Conservation (phyloP, 2,329 filamentous ascomycete genomes). For the Parafenestella ontariensis region DNA sequence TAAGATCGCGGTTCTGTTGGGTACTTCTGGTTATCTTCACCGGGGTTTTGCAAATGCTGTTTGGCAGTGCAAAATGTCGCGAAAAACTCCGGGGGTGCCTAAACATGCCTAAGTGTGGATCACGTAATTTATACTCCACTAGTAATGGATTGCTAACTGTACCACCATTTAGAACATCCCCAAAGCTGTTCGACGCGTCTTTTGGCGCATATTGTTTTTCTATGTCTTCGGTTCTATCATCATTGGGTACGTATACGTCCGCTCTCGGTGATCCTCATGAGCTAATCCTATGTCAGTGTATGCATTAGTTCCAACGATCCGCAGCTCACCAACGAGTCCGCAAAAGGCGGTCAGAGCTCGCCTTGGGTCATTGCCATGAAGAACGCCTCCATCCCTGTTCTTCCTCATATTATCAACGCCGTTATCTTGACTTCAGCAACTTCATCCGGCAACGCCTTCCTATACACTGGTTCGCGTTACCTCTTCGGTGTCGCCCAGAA, state of each 20-base stretch:
- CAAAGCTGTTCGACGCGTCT: constrained; percentile 62
- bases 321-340: constrained; percentile 56
- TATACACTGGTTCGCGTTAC: constrained; percentile 63
- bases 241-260: constrained; percentile 52
- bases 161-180: constrained; percentile 51
- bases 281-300: constrained; percentile 40
- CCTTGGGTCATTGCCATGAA: constrained; percentile 69
- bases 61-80: not conserved
- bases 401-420: constrained; percentile 78
- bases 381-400: constrained; percentile 69
- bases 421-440: constrained; percentile 76
- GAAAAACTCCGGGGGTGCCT: too few species aligned
- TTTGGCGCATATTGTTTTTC: constrained; percentile 64
- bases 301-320: constrained; percentile 63
- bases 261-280: not conserved
- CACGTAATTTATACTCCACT: too few species aligned
- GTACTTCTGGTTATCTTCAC: too few species aligned
- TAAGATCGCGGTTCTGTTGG: too few species aligned
- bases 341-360: constrained; percentile 44
- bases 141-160: not conserved
- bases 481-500: constrained; percentile 60
- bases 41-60: too few species aligned
- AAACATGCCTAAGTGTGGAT: too few species aligned
- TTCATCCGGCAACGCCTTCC: constrained; percentile 72
- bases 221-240: constrained; percentile 61